Base-by-base conservation (phyloP, 371 early-diverging fungal species). In the Mortierella polycephala region DNA sequence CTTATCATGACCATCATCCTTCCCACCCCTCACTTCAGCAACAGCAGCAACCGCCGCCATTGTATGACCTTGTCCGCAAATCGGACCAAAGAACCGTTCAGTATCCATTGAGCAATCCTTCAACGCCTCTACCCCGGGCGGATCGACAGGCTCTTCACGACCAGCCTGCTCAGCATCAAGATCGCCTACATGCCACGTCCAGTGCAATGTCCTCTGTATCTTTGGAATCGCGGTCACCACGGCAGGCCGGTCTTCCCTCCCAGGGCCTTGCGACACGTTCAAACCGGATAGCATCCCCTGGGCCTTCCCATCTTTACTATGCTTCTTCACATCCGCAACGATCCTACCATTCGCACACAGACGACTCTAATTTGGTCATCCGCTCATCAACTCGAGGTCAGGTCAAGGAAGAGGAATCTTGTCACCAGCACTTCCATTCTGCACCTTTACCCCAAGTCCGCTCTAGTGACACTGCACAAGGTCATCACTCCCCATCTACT, bases 1-100 rank as follows among this genome's bases (percentile, higher is more conserved):
- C 58, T 39, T 41, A 23, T 20, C 55, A 37, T 8, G 45, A 46
- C 59, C 74, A 62, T 40, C 70, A 72, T 14, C 65, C 37, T 46
- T 52, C 60, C 62, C 69, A 72, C 66, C 69, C 79, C 57, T 60
- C 79, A 67, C 72, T 69, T 77, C 72, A 77, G 47, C 72, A 77
- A 59, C 65, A 71, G 75, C 65, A 67, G 72, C 72, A 67, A 5
- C 60, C 57, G 57, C 72, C 63, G 69, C 72, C 69, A 64, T 60
- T 68, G 72, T 50, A 62, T 72, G 69, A 77, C 62, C 66, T 44
- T 62, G 72, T 72, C 72, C 79, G 69, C 68, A 72, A 67, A 71
- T 77, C 72, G 79, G 79, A 77, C 72, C 79, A 69, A 60, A 71
- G 62, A 64, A 59, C 62, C 62, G 44, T 42, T 7, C 79, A 69